Evolutionary conservation across 176 grass and related monocot genomes (phyloP), one percentile per base, ranked within the genome.

Genomic region (maize (Zea mays)): DNA sequence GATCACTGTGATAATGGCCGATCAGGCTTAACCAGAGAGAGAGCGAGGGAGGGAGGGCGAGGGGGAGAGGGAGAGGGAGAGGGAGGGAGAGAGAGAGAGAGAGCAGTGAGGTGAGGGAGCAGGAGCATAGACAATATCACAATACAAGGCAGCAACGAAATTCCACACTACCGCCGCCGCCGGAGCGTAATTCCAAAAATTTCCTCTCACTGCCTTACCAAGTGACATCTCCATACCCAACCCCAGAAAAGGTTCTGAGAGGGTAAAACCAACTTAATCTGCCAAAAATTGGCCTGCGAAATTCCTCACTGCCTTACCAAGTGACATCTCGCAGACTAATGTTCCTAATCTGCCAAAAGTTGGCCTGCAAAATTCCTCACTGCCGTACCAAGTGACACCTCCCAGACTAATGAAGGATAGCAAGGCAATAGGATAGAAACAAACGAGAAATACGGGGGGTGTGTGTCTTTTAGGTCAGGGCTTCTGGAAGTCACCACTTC

Each of bases 231-330:
- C 17, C 15, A 9, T 20, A 56, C 54, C 20, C 40, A 62, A 46
- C 10, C 55, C 27, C 4, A 77, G 15, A 57, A 10, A 40, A 65
- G 16, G 7, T 5, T 48, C 16, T 7, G 11, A 33, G 62, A 59
- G 42, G 51, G 56, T 78, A 72, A 71, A 55, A 56, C 46, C 57
- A 85, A 72, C 67, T 78, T 55, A 71, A 79, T 65, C 46, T 72
- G 46, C 58, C 21, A 43, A 36, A 48, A 71, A 70, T 11, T 71
- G 47, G 40, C 38, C 51, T 37, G 21, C 34, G 5, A 55, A 56
- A n/a, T 78, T 87, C 74, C 40, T 41, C 40, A 8, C 11, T 77
- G 17, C 7, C 67, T 77, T 69, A 17, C 47, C 77, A 75, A 69
- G 42, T 63, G 62, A 43, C 27, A 34, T 56, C 54, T 71, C 70